phyloP scores from a whole-genome alignment of 768 basidiomycete species.

The Tephrocybe sp. region DNA sequence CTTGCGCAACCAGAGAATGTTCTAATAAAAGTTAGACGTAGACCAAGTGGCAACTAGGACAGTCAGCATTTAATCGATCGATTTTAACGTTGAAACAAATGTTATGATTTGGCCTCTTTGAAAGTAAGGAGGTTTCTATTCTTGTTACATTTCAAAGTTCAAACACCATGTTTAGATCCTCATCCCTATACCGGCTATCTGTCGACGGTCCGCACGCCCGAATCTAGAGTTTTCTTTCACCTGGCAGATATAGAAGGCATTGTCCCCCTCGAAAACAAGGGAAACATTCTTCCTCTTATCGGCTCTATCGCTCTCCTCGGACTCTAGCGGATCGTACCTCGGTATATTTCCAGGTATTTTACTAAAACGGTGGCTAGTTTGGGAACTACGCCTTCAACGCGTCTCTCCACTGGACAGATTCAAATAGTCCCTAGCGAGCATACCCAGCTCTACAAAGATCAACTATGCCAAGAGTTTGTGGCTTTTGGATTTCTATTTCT shows the following conservation, averaged over 20 bases:
- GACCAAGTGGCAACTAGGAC: conserved; percentile 59
- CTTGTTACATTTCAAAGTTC: neutral
- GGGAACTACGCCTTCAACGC: no score
- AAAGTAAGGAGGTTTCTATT: conserved; percentile 45
- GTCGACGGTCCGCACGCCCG: conserved; percentile 53
- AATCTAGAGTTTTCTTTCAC: conserved; percentile 48
- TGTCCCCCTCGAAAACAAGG: conserved; percentile 59
- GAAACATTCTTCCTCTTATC: conserved; percentile 54
- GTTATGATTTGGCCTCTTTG: conserved; percentile 61
- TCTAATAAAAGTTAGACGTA: conserved; percentile 46
- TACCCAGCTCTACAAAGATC: conserved; percentile 47
- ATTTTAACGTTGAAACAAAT: conserved; percentile 55
- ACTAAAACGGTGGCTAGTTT: neutral
- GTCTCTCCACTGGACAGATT: no score
- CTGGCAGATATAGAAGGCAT: conserved; percentile 61
- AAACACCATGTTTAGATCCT: conserved; percentile 41
- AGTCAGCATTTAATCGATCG: conserved; percentile 51
- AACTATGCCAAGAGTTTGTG: conserved; percentile 70
- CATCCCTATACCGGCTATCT: conserved; percentile 65
- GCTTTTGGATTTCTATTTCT: no score
- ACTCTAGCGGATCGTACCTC: conserved; percentile 59
- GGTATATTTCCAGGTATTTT: conserved; percentile 30
- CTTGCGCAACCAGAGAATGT: conserved; percentile 60
- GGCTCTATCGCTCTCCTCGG: conserved; percentile 62
- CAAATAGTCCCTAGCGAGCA: no score